Evolutionary conservation across 2,329 filamentous ascomycete species (phyloP).

Genomic region (Akanthomyces muscarius): DNA sequence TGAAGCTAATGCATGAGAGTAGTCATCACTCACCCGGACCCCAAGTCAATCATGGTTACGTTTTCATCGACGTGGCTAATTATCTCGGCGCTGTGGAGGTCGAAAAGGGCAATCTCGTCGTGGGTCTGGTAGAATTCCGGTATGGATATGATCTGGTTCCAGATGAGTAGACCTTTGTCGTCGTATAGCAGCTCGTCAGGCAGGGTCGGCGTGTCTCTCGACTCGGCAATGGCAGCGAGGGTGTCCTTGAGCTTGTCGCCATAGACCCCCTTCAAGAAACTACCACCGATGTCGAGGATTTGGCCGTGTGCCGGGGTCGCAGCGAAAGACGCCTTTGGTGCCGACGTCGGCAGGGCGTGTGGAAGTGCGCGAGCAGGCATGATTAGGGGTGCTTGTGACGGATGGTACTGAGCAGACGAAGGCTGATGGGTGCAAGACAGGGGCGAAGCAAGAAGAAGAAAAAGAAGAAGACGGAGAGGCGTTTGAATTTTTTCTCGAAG

Average conservation of each 20-base stretch:
- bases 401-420: background rate
- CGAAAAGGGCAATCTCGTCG: conserved; percentile 37
- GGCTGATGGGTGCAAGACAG: background rate
- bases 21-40: conserved; percentile 36
- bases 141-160: conserved; percentile 39
- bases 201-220: conserved; percentile 27
- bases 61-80: conserved; percentile 27
- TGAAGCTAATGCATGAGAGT: background rate
- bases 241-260: conserved; percentile 26
- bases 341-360: background rate
- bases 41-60: conserved; percentile 37
- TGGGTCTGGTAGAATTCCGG: conserved; percentile 39
- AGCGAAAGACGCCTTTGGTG: conserved; percentile 17
- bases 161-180: conserved; percentile 35
- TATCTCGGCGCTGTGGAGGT: conserved; percentile 33
- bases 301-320: conserved; percentile 26
- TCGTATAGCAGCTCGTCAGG: conserved; percentile 40
- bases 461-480: no score
- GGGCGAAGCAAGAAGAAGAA: background rate
- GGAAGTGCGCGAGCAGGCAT: background rate
- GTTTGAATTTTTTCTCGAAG: background rate
- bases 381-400: background rate
- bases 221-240: conserved; percentile 25
- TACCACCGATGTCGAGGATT: conserved; percentile 38
- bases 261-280: conserved; percentile 29